A percentile compares a stretch with the other conserved stretches of the same genome.
These are phyloP conservation scores for Clavispora asparagi DNA, from an alignment of 805 yeast species.

Conservation along the genomic window DNA sequence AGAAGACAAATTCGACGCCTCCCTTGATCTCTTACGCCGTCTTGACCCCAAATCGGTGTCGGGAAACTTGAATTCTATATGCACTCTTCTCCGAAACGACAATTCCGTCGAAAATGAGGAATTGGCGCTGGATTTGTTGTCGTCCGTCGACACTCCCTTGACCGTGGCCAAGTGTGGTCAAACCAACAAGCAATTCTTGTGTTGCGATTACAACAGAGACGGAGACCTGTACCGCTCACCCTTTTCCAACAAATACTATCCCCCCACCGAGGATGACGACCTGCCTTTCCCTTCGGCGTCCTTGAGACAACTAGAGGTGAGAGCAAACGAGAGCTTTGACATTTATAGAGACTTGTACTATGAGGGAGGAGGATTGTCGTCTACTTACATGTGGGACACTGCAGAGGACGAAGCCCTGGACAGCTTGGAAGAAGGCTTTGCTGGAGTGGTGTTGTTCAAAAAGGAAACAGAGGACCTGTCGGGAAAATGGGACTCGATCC, in stretches of 20 bases:
- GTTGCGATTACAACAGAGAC: slow-evolving; percentile 94
- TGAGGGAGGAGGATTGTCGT: slow-evolving; percentile 82
- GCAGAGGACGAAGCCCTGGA: slow-evolving; percentile 48
- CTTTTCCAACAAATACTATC: slow-evolving; percentile 74
- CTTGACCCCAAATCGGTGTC: slow-evolving; percentile 61
- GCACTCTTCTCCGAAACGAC: slow-evolving; percentile 37
- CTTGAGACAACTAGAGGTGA: slow-evolving; percentile 68
- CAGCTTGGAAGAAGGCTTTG: slow-evolving; percentile 54
- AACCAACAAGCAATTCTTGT: slow-evolving; percentile 63
- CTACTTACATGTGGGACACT: slow-evolving; percentile 89
- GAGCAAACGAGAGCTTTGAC: slow-evolving; percentile 88
- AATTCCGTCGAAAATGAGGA: slow-evolving; percentile 31
- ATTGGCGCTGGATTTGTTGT: slow-evolving; percentile 79
- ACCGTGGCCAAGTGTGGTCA: slow-evolving; percentile 43
- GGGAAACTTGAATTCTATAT: slow-evolving; percentile 39
- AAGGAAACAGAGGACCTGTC: slow-evolving; percentile 48
- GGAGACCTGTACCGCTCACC: slow-evolving; percentile 92
- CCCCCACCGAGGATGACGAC: slow-evolving; percentile 41
- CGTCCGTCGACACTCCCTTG: slow-evolving; percentile 85
- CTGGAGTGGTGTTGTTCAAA: slow-evolving; percentile 86
- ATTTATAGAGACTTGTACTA: slow-evolving; percentile 89
- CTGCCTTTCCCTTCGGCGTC: slow-evolving; percentile 62
- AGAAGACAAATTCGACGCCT: slow-evolving; percentile 64
- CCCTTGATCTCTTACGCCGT: slow-evolving; percentile 72
- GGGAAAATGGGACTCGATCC: slow-evolving; percentile 89